These are phyloP conservation scores for Hymenochaete sp. DNA, from an alignment of 1,284 basidiomycete species.

Conservation along the genomic window DNA sequence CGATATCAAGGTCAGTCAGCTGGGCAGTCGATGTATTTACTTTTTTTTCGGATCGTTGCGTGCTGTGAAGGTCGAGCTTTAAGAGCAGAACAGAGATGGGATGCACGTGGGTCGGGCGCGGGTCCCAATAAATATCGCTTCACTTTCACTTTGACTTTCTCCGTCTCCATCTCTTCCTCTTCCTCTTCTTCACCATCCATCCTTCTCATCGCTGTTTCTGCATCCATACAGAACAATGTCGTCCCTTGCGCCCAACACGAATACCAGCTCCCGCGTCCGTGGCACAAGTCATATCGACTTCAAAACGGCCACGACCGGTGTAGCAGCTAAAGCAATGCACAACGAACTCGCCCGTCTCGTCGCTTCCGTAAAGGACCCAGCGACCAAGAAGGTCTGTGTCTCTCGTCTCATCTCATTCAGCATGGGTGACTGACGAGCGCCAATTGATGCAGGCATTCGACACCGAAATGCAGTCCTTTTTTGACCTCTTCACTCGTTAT, in stretches of 20 bases:
- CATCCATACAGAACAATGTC: conserved; percentile 15
- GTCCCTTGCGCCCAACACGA: conserved; percentile 11
- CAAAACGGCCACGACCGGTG: conserved; percentile 97
- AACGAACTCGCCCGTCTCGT: conserved; percentile 97
- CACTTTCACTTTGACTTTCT: neutral
- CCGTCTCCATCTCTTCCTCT: neutral
- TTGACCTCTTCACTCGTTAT: conserved; percentile 98
- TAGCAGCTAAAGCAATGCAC: conserved; percentile 96
- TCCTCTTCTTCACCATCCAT: neutral
- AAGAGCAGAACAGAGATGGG: neutral
- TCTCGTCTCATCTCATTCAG: conserved; percentile 7
- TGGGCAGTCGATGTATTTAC: no score
- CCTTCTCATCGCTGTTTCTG: conserved; percentile 2
- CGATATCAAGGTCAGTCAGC: conserved; percentile 15
- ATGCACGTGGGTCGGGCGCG: conserved; percentile 4
- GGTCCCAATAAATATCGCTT: neutral
- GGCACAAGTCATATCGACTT: conserved; percentile 46
- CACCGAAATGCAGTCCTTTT: conserved; percentile 98
- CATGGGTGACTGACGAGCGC: conserved; percentile 8
- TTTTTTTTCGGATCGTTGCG: conserved; percentile 1
- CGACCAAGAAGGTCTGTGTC: conserved; percentile 69
- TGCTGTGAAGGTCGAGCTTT: neutral
- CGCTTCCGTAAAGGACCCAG: conserved; percentile 67
- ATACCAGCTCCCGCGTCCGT: conserved; percentile 17
- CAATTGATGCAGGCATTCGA: conserved; percentile 71